Conservation (phyloP, 129 eudicot genomes). For the Deinandra increscens region DNA sequence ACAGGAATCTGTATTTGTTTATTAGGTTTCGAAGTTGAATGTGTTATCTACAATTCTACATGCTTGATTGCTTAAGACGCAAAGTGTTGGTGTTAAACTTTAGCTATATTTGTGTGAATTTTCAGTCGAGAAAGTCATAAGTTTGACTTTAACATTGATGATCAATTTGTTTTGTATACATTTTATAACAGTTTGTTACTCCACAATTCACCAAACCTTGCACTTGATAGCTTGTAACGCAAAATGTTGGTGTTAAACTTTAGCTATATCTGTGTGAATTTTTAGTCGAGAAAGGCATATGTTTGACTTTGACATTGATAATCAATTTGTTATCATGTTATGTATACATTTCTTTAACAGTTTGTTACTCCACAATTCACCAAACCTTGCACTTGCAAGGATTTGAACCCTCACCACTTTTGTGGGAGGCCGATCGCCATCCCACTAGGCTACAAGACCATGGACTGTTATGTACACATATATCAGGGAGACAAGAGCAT, state of each 20-base stretch:
- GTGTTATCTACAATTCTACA: not conserved
- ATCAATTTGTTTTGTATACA: not conserved
- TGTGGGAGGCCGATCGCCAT: no score
- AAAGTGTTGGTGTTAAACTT: not conserved
- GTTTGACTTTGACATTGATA: conserved; percentile 26
- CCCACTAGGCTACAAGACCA: no score
- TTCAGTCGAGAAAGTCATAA: conserved; percentile 1
- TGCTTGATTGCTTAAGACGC: not conserved
- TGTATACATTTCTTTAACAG: no score
- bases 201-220: no score
- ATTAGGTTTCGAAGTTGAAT: not conserved
- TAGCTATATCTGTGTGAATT: not conserved
- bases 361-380: no score
- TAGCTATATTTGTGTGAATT: not conserved
- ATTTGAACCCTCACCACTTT: no score
- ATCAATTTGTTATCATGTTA: not conserved
- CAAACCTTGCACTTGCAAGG: no score
- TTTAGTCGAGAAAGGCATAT: not conserved
- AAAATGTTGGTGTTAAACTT: not conserved
- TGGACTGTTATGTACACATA: no score
- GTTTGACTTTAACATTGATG: conserved; percentile 25
- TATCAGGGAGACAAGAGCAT: not conserved
- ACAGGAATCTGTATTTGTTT: not conserved
- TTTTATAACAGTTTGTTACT: no score
- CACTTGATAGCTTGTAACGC: not conserved